Base-by-base conservation (phyloP, 139 green algal genomes). In the Choricystis sp. region DNA sequence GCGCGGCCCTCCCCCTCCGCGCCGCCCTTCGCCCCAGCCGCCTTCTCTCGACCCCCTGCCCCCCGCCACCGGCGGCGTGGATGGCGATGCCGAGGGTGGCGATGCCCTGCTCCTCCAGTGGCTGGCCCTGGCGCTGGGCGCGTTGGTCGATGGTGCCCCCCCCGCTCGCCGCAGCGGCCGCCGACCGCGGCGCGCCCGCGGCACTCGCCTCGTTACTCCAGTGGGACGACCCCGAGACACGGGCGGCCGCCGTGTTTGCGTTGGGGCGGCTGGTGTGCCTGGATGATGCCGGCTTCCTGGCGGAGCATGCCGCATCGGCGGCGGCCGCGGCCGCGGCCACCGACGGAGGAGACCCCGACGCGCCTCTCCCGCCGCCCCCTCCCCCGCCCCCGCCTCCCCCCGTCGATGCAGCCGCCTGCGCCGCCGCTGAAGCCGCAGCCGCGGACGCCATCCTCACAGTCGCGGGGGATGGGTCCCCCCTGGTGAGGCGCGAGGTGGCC, bases 231-330 rank as follows among this genome's bases (percentile, higher is more conserved):
- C 74, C 86, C 0, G 84, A 96, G 66, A 78, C 95, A 21, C 79
- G 89, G 2, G 87, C 90, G n/a, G 86, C 90, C 4, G 86, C 86
- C 1, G 80, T 92, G 2, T 96, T 89, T 76, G 82, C 83, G 3
- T 71, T 96, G 4, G 84, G 83, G 29, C 75, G 69, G 48, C 76
- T 95, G 22, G 81, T 97, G 20, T 67, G 85, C 60, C 63, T 65
- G 23, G 26, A 29, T 26, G 48, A 21, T 49, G 49, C 55, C 40
- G 63, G 61, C 31, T 49, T 22, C 57, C 29, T 30, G 66, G 62
- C 4, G 31, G 29, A 55, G 21, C 49, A 67, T 22, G 28, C 31
- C 5, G 26, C 29, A 4, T 24, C 25, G 1, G 60, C 31, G 3
- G 58, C 58, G 4, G 26, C 26, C 4, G 56, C 26, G 4, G 58